These are phyloP conservation scores for Pyrus communis DNA, from an alignment of 306 rosid species.

Conservation along the genomic window DNA sequence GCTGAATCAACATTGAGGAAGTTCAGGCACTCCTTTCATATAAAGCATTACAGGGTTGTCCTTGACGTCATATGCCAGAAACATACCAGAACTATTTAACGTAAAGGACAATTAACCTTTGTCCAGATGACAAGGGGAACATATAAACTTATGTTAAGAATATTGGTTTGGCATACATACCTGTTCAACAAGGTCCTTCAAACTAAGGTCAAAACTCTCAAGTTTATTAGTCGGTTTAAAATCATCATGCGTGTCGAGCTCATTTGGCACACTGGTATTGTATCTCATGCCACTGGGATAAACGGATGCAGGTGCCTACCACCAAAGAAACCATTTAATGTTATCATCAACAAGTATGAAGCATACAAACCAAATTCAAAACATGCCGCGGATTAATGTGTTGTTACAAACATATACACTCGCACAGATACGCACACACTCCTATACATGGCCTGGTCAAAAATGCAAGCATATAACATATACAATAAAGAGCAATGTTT, in stretches of 20 bases:
- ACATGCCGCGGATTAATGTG: not conserved
- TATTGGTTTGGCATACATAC: constrained; percentile 22
- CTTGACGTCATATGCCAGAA: constrained; percentile 59
- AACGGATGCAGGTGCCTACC: constrained; percentile 38
- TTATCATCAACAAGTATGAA: not conserved
- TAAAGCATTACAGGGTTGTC: constrained; percentile 72
- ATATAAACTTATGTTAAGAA: not conserved
- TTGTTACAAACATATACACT: not conserved
- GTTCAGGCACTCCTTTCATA: constrained; percentile 77
- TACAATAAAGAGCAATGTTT: not conserved
- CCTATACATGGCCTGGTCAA: not conserved
- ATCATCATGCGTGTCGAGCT: constrained; percentile 78
- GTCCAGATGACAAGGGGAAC: not conserved
- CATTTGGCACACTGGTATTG: constrained; percentile 42
- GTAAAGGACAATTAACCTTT: not conserved
- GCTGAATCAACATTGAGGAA: constrained; percentile 83
- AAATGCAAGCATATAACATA: not conserved
- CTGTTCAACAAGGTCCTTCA: constrained; percentile 66
- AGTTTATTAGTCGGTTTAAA: constrained; percentile 72
- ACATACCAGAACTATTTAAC: not conserved
- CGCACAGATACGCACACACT: not conserved
- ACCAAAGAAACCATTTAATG: constrained; percentile 10
- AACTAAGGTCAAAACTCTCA: constrained; percentile 39
- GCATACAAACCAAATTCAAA: not conserved
- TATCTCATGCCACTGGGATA: constrained; percentile 39